A percentile compares a stretch with the other conserved stretches of the same genome.
Conservation (phyloP, 2,329 filamentous ascomycete species). For the Trichoderma sp. region DNA sequence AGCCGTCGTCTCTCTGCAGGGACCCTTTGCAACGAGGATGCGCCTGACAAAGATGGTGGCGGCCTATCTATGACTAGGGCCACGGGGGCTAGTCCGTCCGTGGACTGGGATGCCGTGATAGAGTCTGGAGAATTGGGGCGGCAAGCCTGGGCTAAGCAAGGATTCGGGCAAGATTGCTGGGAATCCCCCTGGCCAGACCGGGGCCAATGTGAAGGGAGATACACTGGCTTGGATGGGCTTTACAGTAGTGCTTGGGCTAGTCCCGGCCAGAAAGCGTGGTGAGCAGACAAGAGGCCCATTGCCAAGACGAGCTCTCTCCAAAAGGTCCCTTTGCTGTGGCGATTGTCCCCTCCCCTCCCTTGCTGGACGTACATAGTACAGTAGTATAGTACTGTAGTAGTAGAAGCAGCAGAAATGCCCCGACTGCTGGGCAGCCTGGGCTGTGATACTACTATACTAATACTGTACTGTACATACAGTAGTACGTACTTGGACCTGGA, state of each 20-base stretch:
- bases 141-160: neutral
- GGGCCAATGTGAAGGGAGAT: neutral
- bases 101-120: neutral
- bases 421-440: no score
- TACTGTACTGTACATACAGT: no score
- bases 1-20: constrained; percentile 1
- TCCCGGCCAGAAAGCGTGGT: neutral
- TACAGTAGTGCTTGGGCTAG: neutral
- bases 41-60: neutral
- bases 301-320: constrained; percentile 2
- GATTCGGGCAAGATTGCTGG: neutral
- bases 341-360: neutral
- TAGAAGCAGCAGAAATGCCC: neutral
- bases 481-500: neutral
- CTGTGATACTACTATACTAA: no score
- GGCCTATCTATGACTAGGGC: neutral
- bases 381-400: no score
- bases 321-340: constrained; percentile 9
- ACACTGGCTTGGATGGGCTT: neutral
- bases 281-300: neutral
- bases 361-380: no score
- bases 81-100: neutral
- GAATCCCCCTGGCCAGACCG: neutral
- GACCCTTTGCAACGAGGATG: constrained; percentile 16
- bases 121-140: constrained; percentile 4